Percentiles rank a stretch among this genome's conserved stretches.
Conservation (phyloP, 2,329 filamentous ascomycete genomes). For the Trichoderma arundinaceum region DNA sequence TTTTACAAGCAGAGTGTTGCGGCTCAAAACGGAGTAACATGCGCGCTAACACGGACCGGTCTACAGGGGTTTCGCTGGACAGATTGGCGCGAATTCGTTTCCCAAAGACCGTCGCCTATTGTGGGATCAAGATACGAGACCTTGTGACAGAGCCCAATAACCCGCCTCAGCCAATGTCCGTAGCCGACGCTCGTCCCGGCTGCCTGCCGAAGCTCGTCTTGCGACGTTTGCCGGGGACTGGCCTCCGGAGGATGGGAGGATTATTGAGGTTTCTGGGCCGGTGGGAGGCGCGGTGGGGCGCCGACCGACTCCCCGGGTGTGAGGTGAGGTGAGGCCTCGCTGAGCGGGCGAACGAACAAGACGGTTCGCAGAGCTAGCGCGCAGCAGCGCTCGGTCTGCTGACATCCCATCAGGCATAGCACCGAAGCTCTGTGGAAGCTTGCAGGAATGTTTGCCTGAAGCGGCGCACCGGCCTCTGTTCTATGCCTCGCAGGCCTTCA, state of each 20-base stretch:
- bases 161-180: neutral
- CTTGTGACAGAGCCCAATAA: slow-evolving; percentile 12
- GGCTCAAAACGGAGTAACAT: neutral
- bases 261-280: neutral
- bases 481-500: slow-evolving; percentile 22
- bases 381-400: slow-evolving; percentile 25
- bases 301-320: slow-evolving; percentile 14
- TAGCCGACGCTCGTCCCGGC: neutral
- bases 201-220: slow-evolving; percentile 14
- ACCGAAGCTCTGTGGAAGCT: slow-evolving; percentile 20
- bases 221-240: neutral
- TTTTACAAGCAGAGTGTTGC: neutral
- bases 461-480: neutral
- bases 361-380: neutral
- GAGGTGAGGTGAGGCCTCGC: slow-evolving; percentile 8
- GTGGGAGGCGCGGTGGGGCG: neutral
- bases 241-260: slow-evolving; percentile 3
- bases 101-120: neutral
- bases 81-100: neutral
- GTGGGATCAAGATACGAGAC: slow-evolving; percentile 13
- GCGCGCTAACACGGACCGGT: slow-evolving; percentile 18
- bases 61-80: neutral
- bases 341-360: slow-evolving; percentile 1
- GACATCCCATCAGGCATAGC: slow-evolving; percentile 14
- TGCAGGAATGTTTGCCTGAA: slow-evolving; percentile 15